Base-by-base conservation (phyloP, 177 flowering plant genomes). In the Vitis hybrid region DNA sequence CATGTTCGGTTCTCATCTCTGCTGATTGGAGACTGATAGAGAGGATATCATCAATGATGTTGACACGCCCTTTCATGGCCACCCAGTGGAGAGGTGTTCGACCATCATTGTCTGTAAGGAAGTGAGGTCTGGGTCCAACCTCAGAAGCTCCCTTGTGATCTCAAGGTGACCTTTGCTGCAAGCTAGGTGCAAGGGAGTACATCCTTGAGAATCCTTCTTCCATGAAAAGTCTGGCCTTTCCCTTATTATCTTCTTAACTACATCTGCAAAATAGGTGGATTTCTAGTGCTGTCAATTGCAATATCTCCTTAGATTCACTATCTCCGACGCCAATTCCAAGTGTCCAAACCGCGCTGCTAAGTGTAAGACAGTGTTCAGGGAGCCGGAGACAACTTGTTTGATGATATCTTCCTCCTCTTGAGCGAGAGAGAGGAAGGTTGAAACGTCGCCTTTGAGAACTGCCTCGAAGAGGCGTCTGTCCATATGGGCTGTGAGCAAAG, bases 81-180 rank as follows among this genome's bases (percentile, higher is more conserved):
- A 87, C 90, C 67, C 73, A 76, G 62, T 89, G 93, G 1, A 86
- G 79, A 0, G 90, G 87, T 0, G 87, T 85, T 18, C 83, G 73
- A 6, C 89, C 89, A 3, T 79, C 77, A 5, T 71, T 60, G 70
- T 89, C 72, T 71, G 83, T n/a, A 75, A 56, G 30, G 54, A 52
- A 45, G 74, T 63, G 40, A 89, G 82, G 49, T 86, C 87, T 13
- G 80, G 49, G 51, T 84, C 85, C 18, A 81, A 12, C 71, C 73
- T 70, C 12, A 84, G 69, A 9, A 89, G 76, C 72, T 83, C 85
- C 52, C 83, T 82, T 51, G 83, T 78, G 55, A 77, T 80, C 14
- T 85, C 84, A 7, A 80, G 49, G 64, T 89, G 83, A 4, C 93
- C 93, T 72, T 80, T 86, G 78, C 75, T 75, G 69, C 86, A 83